Base-by-base conservation (phyloP, 306 rosid species). In the Heteromeles arbutifolia region DNA sequence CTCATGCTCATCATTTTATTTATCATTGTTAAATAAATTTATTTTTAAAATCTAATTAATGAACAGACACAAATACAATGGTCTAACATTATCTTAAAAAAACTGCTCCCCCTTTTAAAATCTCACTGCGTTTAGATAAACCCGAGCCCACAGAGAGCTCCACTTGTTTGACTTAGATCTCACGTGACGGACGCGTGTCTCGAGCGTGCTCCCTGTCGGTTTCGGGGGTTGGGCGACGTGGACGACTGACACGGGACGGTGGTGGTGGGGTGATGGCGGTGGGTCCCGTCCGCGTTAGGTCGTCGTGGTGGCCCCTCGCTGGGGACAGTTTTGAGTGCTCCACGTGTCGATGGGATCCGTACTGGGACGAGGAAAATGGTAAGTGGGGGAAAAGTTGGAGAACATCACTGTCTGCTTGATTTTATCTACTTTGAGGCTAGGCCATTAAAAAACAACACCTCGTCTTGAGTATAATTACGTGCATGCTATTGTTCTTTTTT, bases 351-450 rank as follows among this genome's bases (percentile, higher is more conserved):
- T 2, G 12, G 22, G 26, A n/a, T 75, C 56, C 62, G 72, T 50
- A 37, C 75, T 39, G 31, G 24, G 86, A 84, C 79, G 84, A 65
- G 85, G 85, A 80, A 84, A 84, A 68, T 73, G 78, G 90, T 11
- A 3, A 66, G 73, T 21, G 67, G 22, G 31, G 44, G 7, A 53
- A 28, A n/a, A n/a, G 6, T 45, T 29, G 39, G 52, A 7, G 24
- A 44, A 48, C 43, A 54, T 22, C 59, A 57, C 5, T 48, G 64
- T 81, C 65, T 21, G 64, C 37, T 25, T 73, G 43, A 78, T 81
- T 70, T 83, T 79, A 79, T 83, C 83, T 68, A 19, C 64, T 34
- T 65, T 21, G 44, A 43, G 26, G 26, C 67, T 14, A 28, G 12
- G 24, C 45, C 10, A 1, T 1, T 45, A 13, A 37, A 15, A 41